Evolutionary conservation across 2,329 filamentous ascomycete genomes (phyloP), one percentile per base, ranked within the genome.

Genomic region (Pyrenophora graminea): DNA sequence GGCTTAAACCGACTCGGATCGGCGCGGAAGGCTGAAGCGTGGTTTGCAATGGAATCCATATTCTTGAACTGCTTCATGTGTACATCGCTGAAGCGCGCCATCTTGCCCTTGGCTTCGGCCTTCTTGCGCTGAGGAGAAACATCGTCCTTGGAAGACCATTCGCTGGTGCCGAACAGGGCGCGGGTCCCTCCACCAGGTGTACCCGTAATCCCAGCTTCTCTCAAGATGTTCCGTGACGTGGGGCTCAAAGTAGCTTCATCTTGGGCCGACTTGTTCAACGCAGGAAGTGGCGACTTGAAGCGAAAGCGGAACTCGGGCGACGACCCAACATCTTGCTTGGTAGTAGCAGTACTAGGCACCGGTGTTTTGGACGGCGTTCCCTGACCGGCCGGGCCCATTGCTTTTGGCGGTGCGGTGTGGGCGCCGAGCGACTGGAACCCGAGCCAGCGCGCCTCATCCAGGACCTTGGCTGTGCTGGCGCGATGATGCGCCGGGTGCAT

Each of bases 11-110:
- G 80, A 31, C 73, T 79, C 4, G 79, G 74, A 53, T 83, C 79
- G 18, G 82, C 81, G 55, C 90, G 82, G 77, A 87, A 94, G 13
- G 87, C 84, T 9, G 92, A 96, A 7, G 91, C 81, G 70, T 97
- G 92, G 56, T 87, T 87, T 37, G 85, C 90, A 67, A 97, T 97
- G 2, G 92, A 97, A 70, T 96, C 91, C 93, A 97, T 97, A 79
- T 96, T 97, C 76, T 90, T 90, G 77, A 97, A 97, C 67, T 93
- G 84, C 42, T 87, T 85, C 83, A 90, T 88, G 71, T 97, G 93
- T 32, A 84, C 86, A 56, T 91, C 87, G 69, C 90, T 96, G 76
- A 87, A 97, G 39, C 93, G 87, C 41, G 86, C 79, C 43, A 85
- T 82, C 70, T 87, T 92, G 61, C 90, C 86, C 76, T 87, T 95